Evolutionary conservation across 441 rosid genomes (phyloP), one percentile per base, ranked within the genome.

Genomic region (Breynia disticha): DNA sequence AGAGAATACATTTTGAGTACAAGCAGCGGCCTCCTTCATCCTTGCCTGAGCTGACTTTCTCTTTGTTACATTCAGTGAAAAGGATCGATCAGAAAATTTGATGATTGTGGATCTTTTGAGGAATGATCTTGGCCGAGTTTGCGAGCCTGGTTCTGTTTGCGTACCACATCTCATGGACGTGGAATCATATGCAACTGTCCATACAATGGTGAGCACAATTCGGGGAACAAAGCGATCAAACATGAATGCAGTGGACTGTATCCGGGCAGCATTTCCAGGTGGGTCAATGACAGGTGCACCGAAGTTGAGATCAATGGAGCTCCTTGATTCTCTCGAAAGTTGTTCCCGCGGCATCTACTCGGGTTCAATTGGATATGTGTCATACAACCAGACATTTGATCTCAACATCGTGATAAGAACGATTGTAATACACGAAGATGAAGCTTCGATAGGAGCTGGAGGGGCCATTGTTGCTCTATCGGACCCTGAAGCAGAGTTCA

Each of bases 281-380:
- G 96, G 96, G 17, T 93, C 99, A 35, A 93, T 93, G 99, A 93
- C 96, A 0, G 99, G 99, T 48, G 99, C 99, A 1, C 99, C 97
- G 0, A 93, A 93, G 70, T 69, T 87, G 68, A 79, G 99, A 68
- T 93, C 99, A 3, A 85, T 89, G 63, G 95, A 89, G 60, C 72
- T 94, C 54, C 83, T 94, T 2, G 97, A 93, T 62, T 80, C 89
- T 45, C 62, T 89, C 1, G 97, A 93, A 63, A 80, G 72, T 55
- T 76, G 83, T 70, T 76, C 95, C 19, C 83, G 99, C 17, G 94
- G 96, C 2, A 78, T 93, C 55, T 93, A 89, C 82, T 91, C 95
- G 0, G 97, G 98, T 44, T 88, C 97, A 48, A 76, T 91, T 11
- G 95, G 95, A 38, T 91, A 75, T 73, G 86, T 86, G 71, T 88